Base-by-base conservation (phyloP, 1,139 yeast genomes). In the Dujonia santamariae region DNA sequence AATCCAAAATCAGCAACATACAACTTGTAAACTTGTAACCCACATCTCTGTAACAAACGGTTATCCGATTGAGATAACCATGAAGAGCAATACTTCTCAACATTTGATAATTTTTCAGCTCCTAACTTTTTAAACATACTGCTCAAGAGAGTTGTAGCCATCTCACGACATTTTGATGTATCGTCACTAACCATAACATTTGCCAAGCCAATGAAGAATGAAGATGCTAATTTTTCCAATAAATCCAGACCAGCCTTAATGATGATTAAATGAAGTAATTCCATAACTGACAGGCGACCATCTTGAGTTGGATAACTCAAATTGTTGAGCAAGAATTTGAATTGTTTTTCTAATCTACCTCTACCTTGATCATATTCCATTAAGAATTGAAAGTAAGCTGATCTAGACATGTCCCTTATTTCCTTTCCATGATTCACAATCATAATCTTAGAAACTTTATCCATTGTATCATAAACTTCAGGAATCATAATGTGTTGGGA, bases 361-460 rank as follows among this genome's bases (percentile, higher is more conserved):
- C 81, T 75, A 21, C 97, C 90, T 61, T 92, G 97, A 48, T 95
- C 97, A 51, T 86, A 92, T 50, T 88, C 96, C 82, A 90, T 85
- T 50, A 92, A 63, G 50, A 92, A 94, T 51, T 82, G 92, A 56
- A 80, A 85, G 55, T 80, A 94, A 1, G 85, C 80, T 44, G 86
- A 75, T 56, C 97, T 75, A 7, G 97, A 80, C 60, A 85, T 80
- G 49, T 85, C 94, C 41, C 98, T 73, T 35, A 90, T 85, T 49
- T 83, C 88, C 37, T 76, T 76, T 8, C 92, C 72, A 43, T 88
- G 96, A 54, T 86, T 87, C 1, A 96, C 92, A 19, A 92, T 80
- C 96, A 94, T 85, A 22, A 88, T 83, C 40, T 79, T 77, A 3
- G 95, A 74, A 3, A 90, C 83, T 34, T 72, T 72, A 42, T 86